These are phyloP conservation scores for Rachicladosporium sp. DNA, from an alignment of 2,329 filamentous ascomycete genomes.

Conservation along the genomic window DNA sequence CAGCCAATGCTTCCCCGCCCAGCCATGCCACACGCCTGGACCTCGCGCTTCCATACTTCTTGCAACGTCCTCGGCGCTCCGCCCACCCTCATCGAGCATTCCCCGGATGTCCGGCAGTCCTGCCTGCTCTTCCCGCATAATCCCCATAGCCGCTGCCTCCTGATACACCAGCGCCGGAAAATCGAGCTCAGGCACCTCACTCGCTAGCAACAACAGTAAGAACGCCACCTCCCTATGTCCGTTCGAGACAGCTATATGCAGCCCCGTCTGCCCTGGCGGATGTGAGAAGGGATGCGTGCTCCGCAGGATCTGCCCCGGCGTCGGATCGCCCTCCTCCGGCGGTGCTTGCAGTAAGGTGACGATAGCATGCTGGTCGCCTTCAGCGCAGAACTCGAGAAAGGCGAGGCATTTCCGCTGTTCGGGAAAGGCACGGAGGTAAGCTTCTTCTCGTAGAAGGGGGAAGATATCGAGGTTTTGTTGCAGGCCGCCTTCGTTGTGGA, in stretches of 20 bases:
- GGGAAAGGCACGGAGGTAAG: slow-evolving; percentile 57
- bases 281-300: slow-evolving; percentile 46
- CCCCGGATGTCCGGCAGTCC: slow-evolving; percentile 43
- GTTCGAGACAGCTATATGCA: slow-evolving; percentile 61
- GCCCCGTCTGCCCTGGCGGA: slow-evolving; percentile 52
- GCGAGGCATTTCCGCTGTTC: slow-evolving; percentile 58
- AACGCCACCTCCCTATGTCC: slow-evolving; percentile 55
- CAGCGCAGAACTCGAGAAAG: slow-evolving; percentile 61
- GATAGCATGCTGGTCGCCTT: slow-evolving; percentile 60
- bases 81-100: slow-evolving; percentile 41
- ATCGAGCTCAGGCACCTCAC: slow-evolving; percentile 40
- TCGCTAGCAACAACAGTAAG: slow-evolving; percentile 59
- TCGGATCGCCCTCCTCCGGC: slow-evolving; percentile 37
- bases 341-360: slow-evolving; percentile 52
- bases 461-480: slow-evolving; percentile 60
- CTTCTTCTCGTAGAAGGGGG: slow-evolving; percentile 59
- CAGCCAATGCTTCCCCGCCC: slow-evolving; percentile 27
- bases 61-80: slow-evolving; percentile 41
- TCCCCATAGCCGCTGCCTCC: slow-evolving; percentile 45
- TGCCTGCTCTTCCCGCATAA: slow-evolving; percentile 45
- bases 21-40: slow-evolving; percentile 39
- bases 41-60: slow-evolving; percentile 21
- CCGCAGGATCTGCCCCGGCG: slow-evolving; percentile 40
- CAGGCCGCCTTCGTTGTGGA: slow-evolving; percentile 64
- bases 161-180: slow-evolving; percentile 53